Base-by-base conservation (phyloP, 2,329 filamentous ascomycete genomes). In the Atkinsonella hypoxylon region DNA sequence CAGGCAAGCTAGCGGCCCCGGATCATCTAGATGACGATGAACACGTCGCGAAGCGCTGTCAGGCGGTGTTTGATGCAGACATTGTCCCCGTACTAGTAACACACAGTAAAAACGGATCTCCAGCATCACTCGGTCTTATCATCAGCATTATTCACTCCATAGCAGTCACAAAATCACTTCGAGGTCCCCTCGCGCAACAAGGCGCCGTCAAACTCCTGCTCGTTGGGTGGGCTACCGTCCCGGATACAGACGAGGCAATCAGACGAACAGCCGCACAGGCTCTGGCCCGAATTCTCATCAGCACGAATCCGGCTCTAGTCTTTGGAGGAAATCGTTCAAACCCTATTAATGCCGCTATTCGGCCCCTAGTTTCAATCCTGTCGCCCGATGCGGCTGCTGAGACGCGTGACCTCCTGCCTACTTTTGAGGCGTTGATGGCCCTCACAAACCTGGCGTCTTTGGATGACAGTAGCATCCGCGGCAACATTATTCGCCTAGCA, bases 381-480 rank as follows among this genome's bases (percentile, higher is more conserved):
- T 70, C 78, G 0, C 78, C 81, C 6, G 80, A 86, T 47, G 77
- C 81, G 4, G 70, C 72, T 1, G 71, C 75, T 2, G 79, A 83
- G 44, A 79, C 79, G 1, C 79, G 84, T 48, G 87, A 95, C 64
- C 78, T 97, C 13, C 77, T 98, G 0, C 89, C 93, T 0, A 83
- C 86, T 0, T 98, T 97, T 58, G 93, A 98, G 67, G 78, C 85
- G 0, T 77, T 98, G 9, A 85, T 97, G 65, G 91, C 93, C 0
- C 78, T 98, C 36, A 97, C 93, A 0, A 98, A 98, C 59, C 78
- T 98, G 8, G 93, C 91, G 0, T 94, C 88, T 0, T 79, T 83
- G 12, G 84, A 90, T 49, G 77, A 84, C 53, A 74, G 81, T 34
- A 78, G 81, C 6, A 76, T 79, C 6, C 78, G 83, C 43, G 73